Conservation (phyloP, 2,329 filamentous ascomycete species). For the Fusarium poae region DNA sequence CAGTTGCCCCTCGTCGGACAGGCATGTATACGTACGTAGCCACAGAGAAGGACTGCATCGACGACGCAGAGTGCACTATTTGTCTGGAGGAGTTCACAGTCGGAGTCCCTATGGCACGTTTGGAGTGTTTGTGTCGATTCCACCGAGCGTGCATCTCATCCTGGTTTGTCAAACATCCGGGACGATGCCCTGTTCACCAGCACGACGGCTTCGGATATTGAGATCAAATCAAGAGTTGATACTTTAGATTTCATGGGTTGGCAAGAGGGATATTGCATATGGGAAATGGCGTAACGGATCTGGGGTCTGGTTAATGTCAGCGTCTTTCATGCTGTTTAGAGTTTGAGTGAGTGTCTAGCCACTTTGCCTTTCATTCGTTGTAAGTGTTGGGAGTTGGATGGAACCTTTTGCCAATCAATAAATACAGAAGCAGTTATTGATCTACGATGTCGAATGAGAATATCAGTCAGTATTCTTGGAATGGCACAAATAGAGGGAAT, state of each 20-base stretch:
- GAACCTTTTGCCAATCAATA: slow-evolving; percentile 6
- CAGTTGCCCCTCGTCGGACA: slow-evolving; percentile 61
- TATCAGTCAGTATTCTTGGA: slow-evolving; percentile 4
- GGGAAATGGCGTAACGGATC: slow-evolving; percentile 36
- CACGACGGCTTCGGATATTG: slow-evolving; percentile 70
- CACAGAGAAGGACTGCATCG: slow-evolving; percentile 77
- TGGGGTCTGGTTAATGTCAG: slow-evolving; percentile 23
- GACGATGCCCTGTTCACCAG: slow-evolving; percentile 74
- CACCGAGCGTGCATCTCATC: slow-evolving; percentile 71
- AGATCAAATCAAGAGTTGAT: slow-evolving; percentile 26
- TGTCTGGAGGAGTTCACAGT: slow-evolving; percentile 75
- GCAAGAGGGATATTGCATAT: slow-evolving; percentile 36
- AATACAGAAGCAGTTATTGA: not conserved
- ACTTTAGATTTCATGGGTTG: not conserved
- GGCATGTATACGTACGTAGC: slow-evolving; percentile 74
- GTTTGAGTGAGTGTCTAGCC: slow-evolving; percentile 24
- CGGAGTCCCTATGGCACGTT: slow-evolving; percentile 72
- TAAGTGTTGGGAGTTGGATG: slow-evolving; percentile 12
- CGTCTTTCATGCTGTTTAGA: slow-evolving; percentile 40
- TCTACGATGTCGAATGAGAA: slow-evolving; percentile 7
- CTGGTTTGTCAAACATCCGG: slow-evolving; percentile 73
- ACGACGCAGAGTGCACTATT: slow-evolving; percentile 76
- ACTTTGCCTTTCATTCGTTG: slow-evolving; percentile 36
- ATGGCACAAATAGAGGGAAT: not conserved
- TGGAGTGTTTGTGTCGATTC: slow-evolving; percentile 76